A percentile compares a stretch with the other conserved stretches of the same genome.
Evolutionary conservation across 176 grass and related monocot genomes (phyloP).

Genomic region (Puccinellia tenuiflora): DNA sequence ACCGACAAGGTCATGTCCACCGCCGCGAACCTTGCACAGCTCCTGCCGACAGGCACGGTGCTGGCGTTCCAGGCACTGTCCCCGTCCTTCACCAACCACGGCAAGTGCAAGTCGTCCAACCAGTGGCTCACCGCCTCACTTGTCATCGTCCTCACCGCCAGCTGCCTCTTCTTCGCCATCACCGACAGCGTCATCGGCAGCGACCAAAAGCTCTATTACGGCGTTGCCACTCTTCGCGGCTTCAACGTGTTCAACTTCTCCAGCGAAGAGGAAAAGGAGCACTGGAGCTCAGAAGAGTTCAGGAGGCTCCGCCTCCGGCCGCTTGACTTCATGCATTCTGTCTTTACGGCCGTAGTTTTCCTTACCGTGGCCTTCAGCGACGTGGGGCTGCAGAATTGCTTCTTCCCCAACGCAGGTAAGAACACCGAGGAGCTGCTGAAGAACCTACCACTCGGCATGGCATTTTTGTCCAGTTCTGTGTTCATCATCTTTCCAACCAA

Average conservation of each 20-base stretch:
- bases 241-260: background rate
- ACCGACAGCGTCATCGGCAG: background rate
- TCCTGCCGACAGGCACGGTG: background rate
- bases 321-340: background rate
- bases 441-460: background rate
- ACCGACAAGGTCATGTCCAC: background rate
- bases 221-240: background rate
- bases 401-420: background rate
- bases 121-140: background rate
- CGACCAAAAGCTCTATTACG: background rate
- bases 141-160: background rate
- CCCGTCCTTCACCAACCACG: constrained; percentile 1
- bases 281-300: background rate
- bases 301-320: background rate
- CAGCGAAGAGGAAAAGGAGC: background rate
- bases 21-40: background rate
- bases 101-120: background rate
- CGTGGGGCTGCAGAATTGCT: background rate
- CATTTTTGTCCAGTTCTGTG: background rate
- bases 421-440: background rate
- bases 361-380: background rate
- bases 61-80: background rate
- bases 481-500: background rate
- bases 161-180: background rate
- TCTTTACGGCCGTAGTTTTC: background rate